Evolutionary conservation across 192 early-diverging fungal species (phyloP), one percentile per base, ranked within the genome.

Genomic region (Mortierella claussenii): DNA sequence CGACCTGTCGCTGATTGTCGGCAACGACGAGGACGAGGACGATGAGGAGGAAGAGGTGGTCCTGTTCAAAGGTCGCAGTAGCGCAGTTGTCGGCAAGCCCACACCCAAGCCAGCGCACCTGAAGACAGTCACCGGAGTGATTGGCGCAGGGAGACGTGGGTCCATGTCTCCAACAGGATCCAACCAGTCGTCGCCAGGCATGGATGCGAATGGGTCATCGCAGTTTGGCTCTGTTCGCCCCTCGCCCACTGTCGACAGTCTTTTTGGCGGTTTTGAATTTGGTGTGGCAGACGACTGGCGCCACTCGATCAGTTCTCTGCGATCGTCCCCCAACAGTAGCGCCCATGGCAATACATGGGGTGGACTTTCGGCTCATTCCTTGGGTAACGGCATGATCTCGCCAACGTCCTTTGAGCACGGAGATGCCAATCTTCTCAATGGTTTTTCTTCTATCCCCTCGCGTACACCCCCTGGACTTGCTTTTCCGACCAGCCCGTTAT

Each of bases 41-140:
- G 80, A 81, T 50, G 60, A 68, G 6, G 76, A 67, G 18, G 81
- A 80, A n/a, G 81, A 83, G 58, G 78, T 83, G 11, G 79, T 83
- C 9, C 51, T 83, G 48, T 83, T 83, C 54, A 76, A 53, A 11
- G 81, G 81, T 15, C 55, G 81, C 23, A 76, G 58, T 42, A 76
- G 52, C 32, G 46, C 50, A 23, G 33, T 51, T 7, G 30, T 65
- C 1, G 65, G 64, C 13, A 67, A 67, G 26, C 73, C 73, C 1
- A 76, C 73, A 0, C 65, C 73, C 5, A 59, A 43, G 24, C 73
- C 73, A 15, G 73, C 73, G 17, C 73, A 76, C 46, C 24, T 76
- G 59, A 76, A 65, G 46, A 76, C 64, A 12, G 37, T 27, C 8
- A 67, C 64, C 6, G 73, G 63, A 9, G 65, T 76, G 18, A 67